Evolutionary conservation across 2,329 filamentous ascomycete genomes (phyloP), one percentile per base, ranked within the genome.

Genomic region (Cladobotryum protrusum): DNA sequence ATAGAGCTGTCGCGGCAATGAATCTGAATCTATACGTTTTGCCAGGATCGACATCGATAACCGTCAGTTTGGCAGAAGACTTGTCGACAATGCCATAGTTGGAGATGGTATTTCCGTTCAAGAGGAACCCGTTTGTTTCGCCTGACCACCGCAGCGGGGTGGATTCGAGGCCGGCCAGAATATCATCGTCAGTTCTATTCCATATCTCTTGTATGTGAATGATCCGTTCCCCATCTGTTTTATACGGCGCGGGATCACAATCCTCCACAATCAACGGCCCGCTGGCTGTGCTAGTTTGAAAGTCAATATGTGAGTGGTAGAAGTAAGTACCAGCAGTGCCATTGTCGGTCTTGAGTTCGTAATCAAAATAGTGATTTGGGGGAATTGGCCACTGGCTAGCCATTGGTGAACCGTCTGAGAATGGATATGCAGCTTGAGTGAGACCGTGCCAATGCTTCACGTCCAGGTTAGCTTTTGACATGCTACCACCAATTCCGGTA

Each of bases 381-480:
- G 79, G 74, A 35, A 86, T 85, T 0, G 83, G 81, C 83, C 82
- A 87, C 56, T 86, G 82, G 15, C 75, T 74, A 2, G 77, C 81
- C 29, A 71, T 63, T 1, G 82, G 79, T 0, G 79, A 74, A 4
- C 83, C 83, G 55, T 86, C 83, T 1, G 81, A 79, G 63, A 84
- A 86, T 0, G 81, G 80, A 1, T 81, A 77, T 32, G 76, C 72
- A 32, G 75, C 68, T 60, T 81, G 77, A 14, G 73, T 76, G 8
- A 87, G 69, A 12, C 83, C 83, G 64, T 86, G 83, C 83, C 83
- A 86, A 59, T 86, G 83, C 77, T 84, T 29, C 7, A 3, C 2
- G 8, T 49, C 15, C 34, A 4, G 36, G 11, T 35, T 6, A 43
- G n/a, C 15, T 29, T 29, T 9, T 29, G 11, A 8, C 2, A 29